These are phyloP conservation scores for Cercospora sp. DNA, from an alignment of 2,329 filamentous ascomycete species.

Conservation along the genomic window DNA sequence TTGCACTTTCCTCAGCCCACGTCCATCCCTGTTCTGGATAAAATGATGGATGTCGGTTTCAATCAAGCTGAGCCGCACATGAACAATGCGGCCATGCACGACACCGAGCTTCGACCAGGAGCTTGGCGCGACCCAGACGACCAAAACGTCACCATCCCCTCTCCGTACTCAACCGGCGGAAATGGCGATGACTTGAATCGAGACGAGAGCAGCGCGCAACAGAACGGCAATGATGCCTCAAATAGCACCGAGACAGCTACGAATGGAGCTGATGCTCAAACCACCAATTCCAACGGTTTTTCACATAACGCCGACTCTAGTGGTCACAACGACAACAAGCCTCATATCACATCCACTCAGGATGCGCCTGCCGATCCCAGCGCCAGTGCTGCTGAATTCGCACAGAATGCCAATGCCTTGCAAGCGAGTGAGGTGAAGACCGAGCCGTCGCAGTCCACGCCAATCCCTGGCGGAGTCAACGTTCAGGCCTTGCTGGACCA, in stretches of 20 bases:
- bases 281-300: constrained; percentile 24
- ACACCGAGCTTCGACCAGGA: constrained; percentile 37
- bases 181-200: constrained; percentile 16
- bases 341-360: constrained; percentile 16
- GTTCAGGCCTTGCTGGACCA: constrained; percentile 50
- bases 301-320: constrained; percentile 26
- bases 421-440: constrained; percentile 29
- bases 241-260: constrained; percentile 29
- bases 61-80: constrained; percentile 65
- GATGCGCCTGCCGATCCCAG: constrained; percentile 23
- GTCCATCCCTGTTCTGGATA: constrained; percentile 68
- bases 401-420: constrained; percentile 20
- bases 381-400: constrained; percentile 17
- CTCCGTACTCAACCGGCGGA: constrained; percentile 29
- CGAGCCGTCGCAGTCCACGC: constrained; percentile 18
- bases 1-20: constrained; percentile 66
- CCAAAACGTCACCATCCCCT: constrained; percentile 19
- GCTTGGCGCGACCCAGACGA: constrained; percentile 38
- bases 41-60: constrained; percentile 71
- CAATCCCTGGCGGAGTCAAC: constrained; percentile 41
- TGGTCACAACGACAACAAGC: constrained; percentile 14
- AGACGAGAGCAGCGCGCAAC: constrained; percentile 9
- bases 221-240: constrained; percentile 13
- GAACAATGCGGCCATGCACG: constrained; percentile 38
- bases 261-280: constrained; percentile 20